These are phyloP conservation scores for Cladosporium sp. DNA, from an alignment of 2,329 filamentous ascomycete species.

Conservation along the genomic window DNA sequence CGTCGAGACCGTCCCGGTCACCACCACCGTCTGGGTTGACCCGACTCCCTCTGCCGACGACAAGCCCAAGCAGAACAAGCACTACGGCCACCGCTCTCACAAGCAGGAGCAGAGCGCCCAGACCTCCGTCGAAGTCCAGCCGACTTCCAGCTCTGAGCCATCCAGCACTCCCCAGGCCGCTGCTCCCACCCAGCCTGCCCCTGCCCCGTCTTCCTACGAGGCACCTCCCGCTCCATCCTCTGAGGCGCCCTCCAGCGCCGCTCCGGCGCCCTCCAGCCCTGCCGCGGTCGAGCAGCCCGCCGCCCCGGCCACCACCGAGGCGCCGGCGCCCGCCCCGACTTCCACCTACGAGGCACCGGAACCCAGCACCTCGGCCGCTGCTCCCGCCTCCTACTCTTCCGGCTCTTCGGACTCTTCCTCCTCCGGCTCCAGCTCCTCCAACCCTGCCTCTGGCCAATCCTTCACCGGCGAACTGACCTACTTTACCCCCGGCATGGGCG, in stretches of 20 bases:
- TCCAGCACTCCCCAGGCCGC: not conserved
- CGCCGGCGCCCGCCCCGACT: conserved; percentile 15
- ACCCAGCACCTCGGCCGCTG: conserved; percentile 19
- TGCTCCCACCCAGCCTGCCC: conserved; percentile 1
- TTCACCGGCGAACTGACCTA: conserved; percentile 67
- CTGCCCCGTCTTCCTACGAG: conserved; percentile 12
- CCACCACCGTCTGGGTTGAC: conserved; percentile 46
- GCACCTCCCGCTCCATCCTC: conserved; percentile 14
- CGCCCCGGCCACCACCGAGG: conserved; percentile 5
- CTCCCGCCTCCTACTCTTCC: conserved; percentile 18
- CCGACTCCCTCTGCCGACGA: conserved; percentile 23
- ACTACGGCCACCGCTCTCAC: conserved; percentile 17
- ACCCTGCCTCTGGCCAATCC: conserved; percentile 29
- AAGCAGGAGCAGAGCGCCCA: not conserved
- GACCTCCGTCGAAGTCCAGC: conserved; percentile 6
- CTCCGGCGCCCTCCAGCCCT: conserved; percentile 15
- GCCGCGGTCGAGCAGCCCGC: conserved; percentile 7
- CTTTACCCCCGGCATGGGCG: conserved; percentile 64
- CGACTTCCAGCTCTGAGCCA: conserved; percentile 13
- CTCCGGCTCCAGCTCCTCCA: conserved; percentile 8
- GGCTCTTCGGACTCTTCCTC: conserved; percentile 16
- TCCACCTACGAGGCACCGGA: conserved; percentile 26
- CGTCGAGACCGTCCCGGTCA: conserved; percentile 47
- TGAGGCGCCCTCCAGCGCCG: conserved; percentile 14
- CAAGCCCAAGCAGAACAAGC: conserved; percentile 16